A percentile compares a stretch with the other conserved stretches of the same genome.
phyloP scores from a whole-genome alignment of 1,284 basidiomycete species.

The Tylopilus orsonianus region DNA sequence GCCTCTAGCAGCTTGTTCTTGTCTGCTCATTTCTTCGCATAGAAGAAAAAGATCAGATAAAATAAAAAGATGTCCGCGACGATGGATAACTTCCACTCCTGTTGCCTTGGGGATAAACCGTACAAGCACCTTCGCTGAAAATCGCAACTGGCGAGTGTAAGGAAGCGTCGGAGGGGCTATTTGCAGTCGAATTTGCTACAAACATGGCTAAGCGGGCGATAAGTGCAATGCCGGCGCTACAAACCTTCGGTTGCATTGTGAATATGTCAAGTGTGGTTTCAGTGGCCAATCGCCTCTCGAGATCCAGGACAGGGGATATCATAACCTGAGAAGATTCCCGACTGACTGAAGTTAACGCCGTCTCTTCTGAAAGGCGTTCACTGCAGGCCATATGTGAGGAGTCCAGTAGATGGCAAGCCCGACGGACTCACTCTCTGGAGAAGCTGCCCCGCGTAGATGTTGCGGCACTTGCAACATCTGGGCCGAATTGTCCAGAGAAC shows the following conservation, averaged over 20 bases:
- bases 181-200: slow-evolving; percentile 86
- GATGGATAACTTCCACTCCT: slow-evolving; percentile 71
- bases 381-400: slow-evolving; percentile 33
- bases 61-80: slow-evolving; percentile 82
- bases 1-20: slow-evolving; percentile 53
- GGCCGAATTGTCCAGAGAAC: slow-evolving; percentile 32
- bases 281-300: slow-evolving; percentile 82
- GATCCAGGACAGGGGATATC: slow-evolving; percentile 64
- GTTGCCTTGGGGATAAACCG: slow-evolving; percentile 79
- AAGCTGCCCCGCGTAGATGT: slow-evolving; percentile 53
- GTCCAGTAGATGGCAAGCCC: background rate
- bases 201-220: slow-evolving; percentile 16
- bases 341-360: slow-evolving; percentile 53
- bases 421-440: slow-evolving; percentile 51
- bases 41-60: slow-evolving; percentile 92
- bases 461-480: slow-evolving; percentile 41
- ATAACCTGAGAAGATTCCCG: slow-evolving; percentile 49
- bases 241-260: slow-evolving; percentile 90
- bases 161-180: slow-evolving; percentile 81
- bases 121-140: slow-evolving; percentile 74
- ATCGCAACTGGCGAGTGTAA: slow-evolving; percentile 79
- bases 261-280: slow-evolving; percentile 90
- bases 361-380: slow-evolving; percentile 60
- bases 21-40: slow-evolving; percentile 76
- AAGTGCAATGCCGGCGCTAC: slow-evolving; percentile 16